Evolutionary conservation across 1,139 yeast species (phyloP), one percentile per base, ranked within the genome.

Genomic region (Saccharomycopsis phalli): DNA sequence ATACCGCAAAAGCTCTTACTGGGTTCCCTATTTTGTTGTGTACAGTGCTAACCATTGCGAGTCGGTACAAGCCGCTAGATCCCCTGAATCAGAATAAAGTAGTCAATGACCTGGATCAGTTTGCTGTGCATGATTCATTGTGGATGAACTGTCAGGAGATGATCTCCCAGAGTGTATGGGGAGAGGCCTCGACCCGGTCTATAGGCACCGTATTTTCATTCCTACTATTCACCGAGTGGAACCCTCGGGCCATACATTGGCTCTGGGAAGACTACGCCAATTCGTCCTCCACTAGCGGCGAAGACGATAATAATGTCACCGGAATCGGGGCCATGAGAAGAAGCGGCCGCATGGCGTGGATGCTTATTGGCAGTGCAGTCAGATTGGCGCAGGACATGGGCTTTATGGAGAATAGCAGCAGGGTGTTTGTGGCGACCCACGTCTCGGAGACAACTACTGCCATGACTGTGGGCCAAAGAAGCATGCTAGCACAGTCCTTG

Each of bases 221-320:
- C 54, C 61, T 87, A 36, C 62, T 88, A n/a, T 80, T 87, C 51
- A 83, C 95, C 0, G 95, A 87, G 57, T 87, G 96, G 96, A 86
- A 86, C 52, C 95, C 95, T 1, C 65, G 95, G 41, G 95, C 95
- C 4, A 86, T 87, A 47, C 95, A 87, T 58, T 81, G 87, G 78
- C 63, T 87, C 48, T 80, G 88, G 81, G 66, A 77, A 0, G 96
- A 87, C 58, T 86, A 84, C 60, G 95, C 95, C 2, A 84, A 83
- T 51, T 41, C 37, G 25, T 38, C 40, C 23, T 36, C 40, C 5
- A 46, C 44, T 27, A 49, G 49, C 11, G 56, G 53, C 10, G 55
- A 51, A 18, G 58, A 61, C 20, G 75, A 69, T 7, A 74, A 71
- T 20, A 71, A 71, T 35, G 61, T 74, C 34, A 81, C 86, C 0